Conservation (phyloP, 2,329 filamentous ascomycete genomes). For the Cryphonectria japonica region DNA sequence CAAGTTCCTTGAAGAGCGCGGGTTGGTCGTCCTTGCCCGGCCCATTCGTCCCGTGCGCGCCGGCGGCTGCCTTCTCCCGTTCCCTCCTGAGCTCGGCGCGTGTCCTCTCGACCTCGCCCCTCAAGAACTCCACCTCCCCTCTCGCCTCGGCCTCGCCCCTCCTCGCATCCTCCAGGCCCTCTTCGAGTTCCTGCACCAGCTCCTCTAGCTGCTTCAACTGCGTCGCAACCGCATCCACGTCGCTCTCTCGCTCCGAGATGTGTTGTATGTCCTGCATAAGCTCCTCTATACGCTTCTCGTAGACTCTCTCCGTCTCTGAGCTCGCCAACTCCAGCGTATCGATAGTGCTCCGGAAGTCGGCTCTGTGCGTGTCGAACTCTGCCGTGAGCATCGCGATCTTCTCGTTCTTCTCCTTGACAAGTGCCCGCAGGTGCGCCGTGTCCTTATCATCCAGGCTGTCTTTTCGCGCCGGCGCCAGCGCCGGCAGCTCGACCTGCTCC, state of each 20-base stretch:
- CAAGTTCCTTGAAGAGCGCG: conserved; percentile 72
- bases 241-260: conserved; percentile 78
- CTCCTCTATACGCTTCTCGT: conserved; percentile 89
- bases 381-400: conserved; percentile 91
- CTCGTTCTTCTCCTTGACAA: conserved; percentile 93
- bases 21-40: conserved; percentile 46
- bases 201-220: conserved; percentile 96
- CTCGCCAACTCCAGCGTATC: conserved; percentile 95
- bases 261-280: conserved; percentile 83
- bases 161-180: conserved; percentile 92
- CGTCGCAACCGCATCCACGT: conserved; percentile 86
- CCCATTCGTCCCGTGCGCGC: conserved; percentile 51
- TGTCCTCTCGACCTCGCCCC: conserved; percentile 92
- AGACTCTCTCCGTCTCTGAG: conserved; percentile 92
- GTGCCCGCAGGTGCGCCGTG: conserved; percentile 73
- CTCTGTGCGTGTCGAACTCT: conserved; percentile 92
- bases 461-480: conserved; percentile 44
- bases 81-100: conserved; percentile 86
- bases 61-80: conserved; percentile 76
- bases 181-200: conserved; percentile 93
- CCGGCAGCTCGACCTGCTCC: conserved; percentile 54
- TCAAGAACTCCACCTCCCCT: conserved; percentile 92
- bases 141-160: conserved; percentile 93
- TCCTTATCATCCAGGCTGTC: conserved; percentile 70
- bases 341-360: conserved; percentile 95